These are phyloP conservation scores for Dicorynia guianensis DNA, from an alignment of 306 rosid genomes.

Conservation along the genomic window DNA sequence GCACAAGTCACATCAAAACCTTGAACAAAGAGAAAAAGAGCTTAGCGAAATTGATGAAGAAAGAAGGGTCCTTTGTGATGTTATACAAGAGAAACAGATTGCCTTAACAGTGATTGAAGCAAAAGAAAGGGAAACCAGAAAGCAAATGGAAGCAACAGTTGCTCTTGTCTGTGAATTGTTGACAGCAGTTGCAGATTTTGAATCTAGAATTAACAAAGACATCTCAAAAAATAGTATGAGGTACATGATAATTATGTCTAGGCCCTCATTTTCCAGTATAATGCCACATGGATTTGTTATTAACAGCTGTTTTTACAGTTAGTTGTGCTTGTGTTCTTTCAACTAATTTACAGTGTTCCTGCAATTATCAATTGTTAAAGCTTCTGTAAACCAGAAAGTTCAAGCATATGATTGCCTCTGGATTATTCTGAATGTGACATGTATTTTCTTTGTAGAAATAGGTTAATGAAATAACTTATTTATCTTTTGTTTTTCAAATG, in stretches of 20 bases:
- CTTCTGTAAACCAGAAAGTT: constrained; percentile 24
- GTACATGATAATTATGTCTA: constrained; percentile 52
- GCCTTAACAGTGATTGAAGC: constrained; percentile 47
- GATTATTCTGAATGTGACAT: constrained; percentile 17
- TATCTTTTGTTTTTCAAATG: not conserved
- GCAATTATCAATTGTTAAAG: constrained; percentile 20
- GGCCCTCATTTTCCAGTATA: constrained; percentile 21
- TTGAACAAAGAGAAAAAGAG: constrained; percentile 50
- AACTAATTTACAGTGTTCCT: constrained; percentile 17
- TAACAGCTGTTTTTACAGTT: constrained; percentile 9
- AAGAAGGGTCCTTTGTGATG: constrained; percentile 50
- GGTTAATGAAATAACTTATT: constrained; percentile 7
- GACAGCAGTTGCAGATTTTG: constrained; percentile 57
- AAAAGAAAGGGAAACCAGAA: constrained; percentile 61
- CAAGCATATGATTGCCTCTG: constrained; percentile 6
- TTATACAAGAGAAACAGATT: constrained; percentile 53
- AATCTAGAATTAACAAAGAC: constrained; percentile 61
- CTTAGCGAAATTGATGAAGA: constrained; percentile 59
- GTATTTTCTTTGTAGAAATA: constrained; percentile 11
- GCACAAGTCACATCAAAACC: constrained; percentile 47
- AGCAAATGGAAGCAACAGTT: constrained; percentile 64
- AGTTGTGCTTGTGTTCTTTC: constrained; percentile 19
- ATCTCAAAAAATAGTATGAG: constrained; percentile 69
- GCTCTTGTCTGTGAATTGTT: constrained; percentile 48
- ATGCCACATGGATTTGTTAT: constrained; percentile 23